These are phyloP conservation scores for Melampsora americana DNA, from an alignment of 1,284 basidiomycete genomes.

Conservation along the genomic window DNA sequence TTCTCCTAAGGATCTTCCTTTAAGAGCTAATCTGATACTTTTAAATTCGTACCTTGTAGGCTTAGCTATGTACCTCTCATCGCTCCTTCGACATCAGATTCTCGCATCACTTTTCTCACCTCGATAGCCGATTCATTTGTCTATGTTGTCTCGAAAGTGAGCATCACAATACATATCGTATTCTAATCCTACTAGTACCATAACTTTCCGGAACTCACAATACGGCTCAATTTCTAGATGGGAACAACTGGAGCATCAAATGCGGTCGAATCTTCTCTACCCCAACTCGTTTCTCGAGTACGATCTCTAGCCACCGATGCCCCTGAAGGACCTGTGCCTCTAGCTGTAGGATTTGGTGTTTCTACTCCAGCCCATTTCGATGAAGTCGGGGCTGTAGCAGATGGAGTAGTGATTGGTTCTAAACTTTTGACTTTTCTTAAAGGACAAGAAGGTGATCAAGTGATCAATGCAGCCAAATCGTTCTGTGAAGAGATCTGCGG, in stretches of 20 bases:
- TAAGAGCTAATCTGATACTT: neutral
- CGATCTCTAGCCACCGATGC: slow-evolving; percentile 36
- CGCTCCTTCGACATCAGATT: slow-evolving; percentile 83
- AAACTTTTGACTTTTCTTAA: slow-evolving; percentile 78
- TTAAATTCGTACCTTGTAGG: slow-evolving; percentile 56
- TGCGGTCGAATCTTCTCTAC: slow-evolving; percentile 17
- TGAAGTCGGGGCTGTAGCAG: slow-evolving; percentile 70
- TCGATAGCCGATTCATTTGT: slow-evolving; percentile 95
- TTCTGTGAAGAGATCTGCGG: slow-evolving; percentile 37
- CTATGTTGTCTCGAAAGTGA: slow-evolving; percentile 80
- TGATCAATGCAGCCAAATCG: slow-evolving; percentile 4
- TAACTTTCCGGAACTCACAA: neutral
- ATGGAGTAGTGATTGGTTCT: slow-evolving; percentile 91
- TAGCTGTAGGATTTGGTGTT: slow-evolving; percentile 96
- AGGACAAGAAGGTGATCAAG: slow-evolving; percentile 56
- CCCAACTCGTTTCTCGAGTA: slow-evolving; percentile 18
- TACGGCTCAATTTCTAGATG: slow-evolving; percentile 2
- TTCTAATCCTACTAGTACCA: neutral
- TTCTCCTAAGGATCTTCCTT: slow-evolving; percentile 3
- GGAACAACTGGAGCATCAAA: slow-evolving; percentile 29
- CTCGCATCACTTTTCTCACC: slow-evolving; percentile 83
- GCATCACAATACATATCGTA: neutral
- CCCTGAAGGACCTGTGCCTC: slow-evolving; percentile 65
- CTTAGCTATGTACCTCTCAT: slow-evolving; percentile 95
- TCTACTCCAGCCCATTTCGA: slow-evolving; percentile 89